Base-by-base conservation (phyloP, 768 basidiomycete species). In the Tubosaeta brunneosetosa region DNA sequence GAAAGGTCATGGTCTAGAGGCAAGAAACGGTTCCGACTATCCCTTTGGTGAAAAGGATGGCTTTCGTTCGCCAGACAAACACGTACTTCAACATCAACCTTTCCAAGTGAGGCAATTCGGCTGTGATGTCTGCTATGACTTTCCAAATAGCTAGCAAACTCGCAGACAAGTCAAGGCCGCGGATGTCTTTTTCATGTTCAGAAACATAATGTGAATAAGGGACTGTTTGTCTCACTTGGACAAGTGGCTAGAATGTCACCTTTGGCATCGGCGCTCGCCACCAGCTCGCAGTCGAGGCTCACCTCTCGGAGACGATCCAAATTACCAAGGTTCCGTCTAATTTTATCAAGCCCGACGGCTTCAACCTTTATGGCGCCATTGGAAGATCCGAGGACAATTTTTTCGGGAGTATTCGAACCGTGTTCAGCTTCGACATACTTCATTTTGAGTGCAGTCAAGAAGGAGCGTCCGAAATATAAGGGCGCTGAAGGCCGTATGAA, bases 321-420 rank as follows among this genome's bases (percentile, higher is more conserved):
- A 49, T 81, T 72, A 5, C 85, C 73, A 26, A 95, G 77, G 43
- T 86, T 87, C 26, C 73, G 71, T 61, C 87, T 78, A 51, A 97
- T 82, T 65, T 85, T 90, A 62, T 90, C 85, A 26, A 97, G 73
- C 42, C 82, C 78, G 4, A 93, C 88, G 4, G 90, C 92, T 67
- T 94, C 88, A 12, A 98, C 90, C 57, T 86, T 74, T 58, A 98
- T 94, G 4, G 81, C 76, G 27, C 89, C 88, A 47, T 81, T 78
- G 22, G 94, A 94, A 2, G 90, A 91, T 27, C 92, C 92, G 26
- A 95, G 75, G 11, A 84, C 57, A 41, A 91, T 77, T 25, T 70
- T 81, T 67, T 94, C 88, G 47, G 75, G 74, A 34, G 77, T 70
- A 38, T 65, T 65, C 11, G 74, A 70, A 9, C 81, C 82, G 58